A percentile compares a stretch with the other conserved stretches of the same genome.
These are phyloP conservation scores for Vanderwaltozyma verrucispora DNA, from an alignment of 805 yeast species.

Conservation along the genomic window DNA sequence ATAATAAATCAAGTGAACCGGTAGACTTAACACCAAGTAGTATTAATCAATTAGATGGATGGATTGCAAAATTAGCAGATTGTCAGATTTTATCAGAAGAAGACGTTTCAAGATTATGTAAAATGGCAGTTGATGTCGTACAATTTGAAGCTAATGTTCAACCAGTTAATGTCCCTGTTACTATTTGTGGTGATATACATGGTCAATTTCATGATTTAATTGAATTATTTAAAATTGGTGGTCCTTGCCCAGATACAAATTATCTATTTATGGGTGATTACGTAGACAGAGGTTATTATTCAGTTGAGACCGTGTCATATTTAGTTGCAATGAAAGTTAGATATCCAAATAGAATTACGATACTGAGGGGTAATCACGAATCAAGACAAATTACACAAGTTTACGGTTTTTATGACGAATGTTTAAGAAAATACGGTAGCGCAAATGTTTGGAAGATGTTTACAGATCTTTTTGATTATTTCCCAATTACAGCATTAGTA, in stretches of 20 bases:
- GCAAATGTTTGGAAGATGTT: constrained; percentile 91
- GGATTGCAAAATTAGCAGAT: constrained; percentile 71
- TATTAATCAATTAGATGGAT: constrained; percentile 66
- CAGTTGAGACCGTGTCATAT: constrained; percentile 85
- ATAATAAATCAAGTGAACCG: constrained; percentile 31
- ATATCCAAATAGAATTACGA: constrained; percentile 84
- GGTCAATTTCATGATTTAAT: constrained; percentile 94
- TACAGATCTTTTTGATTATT: constrained; percentile 84
- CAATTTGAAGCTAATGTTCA: constrained; percentile 92
- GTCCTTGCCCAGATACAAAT: constrained; percentile 86
- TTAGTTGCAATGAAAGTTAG: constrained; percentile 87
- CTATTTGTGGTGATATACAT: constrained; percentile 95
- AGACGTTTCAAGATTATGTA: constrained; percentile 70
- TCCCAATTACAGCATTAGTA: constrained; percentile 88
- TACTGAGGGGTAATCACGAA: constrained; percentile 90
- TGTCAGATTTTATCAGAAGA: constrained; percentile 78
- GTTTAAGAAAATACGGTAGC: constrained; percentile 83
- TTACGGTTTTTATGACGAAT: constrained; percentile 92
- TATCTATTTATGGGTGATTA: constrained; percentile 87
- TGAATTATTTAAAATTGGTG: constrained; percentile 89
- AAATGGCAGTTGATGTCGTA: constrained; percentile 83
- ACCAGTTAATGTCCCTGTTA: constrained; percentile 91
- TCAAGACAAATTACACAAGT: constrained; percentile 94
- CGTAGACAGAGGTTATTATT: constrained; percentile 72
- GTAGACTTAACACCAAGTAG: constrained; percentile 34